Percentiles rank a stretch among this genome's conserved stretches.
Conservation (phyloP, 306 rosid species). For the Lathyrus oleraceus region DNA sequence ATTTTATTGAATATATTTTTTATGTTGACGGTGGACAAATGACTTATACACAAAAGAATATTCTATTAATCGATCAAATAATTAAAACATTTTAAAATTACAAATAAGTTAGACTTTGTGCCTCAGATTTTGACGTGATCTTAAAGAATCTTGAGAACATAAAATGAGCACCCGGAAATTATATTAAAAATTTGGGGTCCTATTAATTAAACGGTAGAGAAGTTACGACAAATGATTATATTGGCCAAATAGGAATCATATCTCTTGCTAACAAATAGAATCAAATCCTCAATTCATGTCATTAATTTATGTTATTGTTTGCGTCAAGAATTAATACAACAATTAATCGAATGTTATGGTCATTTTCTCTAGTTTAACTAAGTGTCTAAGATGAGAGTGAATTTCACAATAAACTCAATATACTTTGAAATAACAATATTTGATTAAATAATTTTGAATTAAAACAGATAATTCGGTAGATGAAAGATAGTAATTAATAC, state of each 20-base stretch:
- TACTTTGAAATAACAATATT: background rate
- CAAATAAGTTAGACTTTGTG: slow-evolving; percentile 28
- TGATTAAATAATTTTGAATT: too few relatives aligned
- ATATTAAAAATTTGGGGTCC: slow-evolving; percentile 7
- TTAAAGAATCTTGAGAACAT: slow-evolving; percentile 26
- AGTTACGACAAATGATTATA: background rate
- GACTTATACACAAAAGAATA: slow-evolving; percentile 6
- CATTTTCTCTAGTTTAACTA: background rate
- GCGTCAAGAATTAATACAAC: background rate
- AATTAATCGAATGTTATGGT: background rate
- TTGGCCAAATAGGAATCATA: slow-evolving; percentile 40
- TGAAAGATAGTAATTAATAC: background rate
- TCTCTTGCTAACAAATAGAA: slow-evolving; percentile 25
- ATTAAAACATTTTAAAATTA: background rate
- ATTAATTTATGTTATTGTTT: slow-evolving; percentile 25
- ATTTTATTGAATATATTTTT: slow-evolving; percentile 3
- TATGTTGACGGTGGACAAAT: slow-evolving; percentile 34
- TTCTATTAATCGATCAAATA: background rate
- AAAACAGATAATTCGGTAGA: too few relatives aligned
- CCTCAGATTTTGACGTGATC: slow-evolving; percentile 26
- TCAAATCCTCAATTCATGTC: slow-evolving; percentile 45
- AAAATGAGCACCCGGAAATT: background rate
- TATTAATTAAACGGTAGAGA: slow-evolving; percentile 20
- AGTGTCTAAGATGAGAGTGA: background rate
- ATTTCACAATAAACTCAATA: background rate